These are phyloP conservation scores for Rhododendron ovatum DNA, from an alignment of 148 eudicot genomes.

Conservation along the genomic window DNA sequence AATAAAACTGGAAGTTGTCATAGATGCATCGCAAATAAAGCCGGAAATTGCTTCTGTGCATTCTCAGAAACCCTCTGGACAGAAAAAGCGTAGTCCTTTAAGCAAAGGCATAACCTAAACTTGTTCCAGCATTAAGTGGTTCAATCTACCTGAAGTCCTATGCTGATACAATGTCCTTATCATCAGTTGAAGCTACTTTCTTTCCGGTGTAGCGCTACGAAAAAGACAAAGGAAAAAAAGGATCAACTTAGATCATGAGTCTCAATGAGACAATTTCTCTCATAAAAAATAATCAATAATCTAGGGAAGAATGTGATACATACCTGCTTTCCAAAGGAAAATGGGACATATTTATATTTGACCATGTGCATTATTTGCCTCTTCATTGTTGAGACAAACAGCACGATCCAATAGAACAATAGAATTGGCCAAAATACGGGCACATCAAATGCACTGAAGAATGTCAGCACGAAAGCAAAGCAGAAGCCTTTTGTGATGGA, in stretches of 20 bases:
- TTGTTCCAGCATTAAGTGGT: background rate
- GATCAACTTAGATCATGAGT: background rate
- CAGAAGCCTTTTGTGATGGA: slow-evolving; percentile 49
- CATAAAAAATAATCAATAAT: background rate
- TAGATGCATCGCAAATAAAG: background rate
- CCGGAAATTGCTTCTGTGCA: background rate
- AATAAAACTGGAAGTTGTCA: slow-evolving; percentile 3
- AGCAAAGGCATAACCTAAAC: slow-evolving; percentile 2
- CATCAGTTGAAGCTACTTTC: slow-evolving; percentile 35
- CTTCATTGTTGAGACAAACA: slow-evolving; percentile 52
- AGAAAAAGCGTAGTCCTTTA: background rate
- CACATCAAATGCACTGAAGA: slow-evolving; percentile 54
- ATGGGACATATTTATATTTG: slow-evolving; percentile 56
- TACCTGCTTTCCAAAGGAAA: slow-evolving; percentile 54
- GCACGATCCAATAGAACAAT: slow-evolving; percentile 46
- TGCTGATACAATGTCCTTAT: slow-evolving; percentile 19
- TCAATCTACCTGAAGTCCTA: slow-evolving; percentile 25
- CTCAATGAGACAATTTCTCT: background rate
- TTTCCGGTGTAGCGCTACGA: slow-evolving; percentile 44
- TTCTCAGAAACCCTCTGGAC: slow-evolving; percentile 1
- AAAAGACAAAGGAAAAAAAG: background rate
- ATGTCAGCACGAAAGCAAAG: slow-evolving; percentile 48
- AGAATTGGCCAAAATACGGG: slow-evolving; percentile 66
- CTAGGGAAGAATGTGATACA: background rate
- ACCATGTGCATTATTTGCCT: slow-evolving; percentile 65